These are phyloP conservation scores for Monosporozyma siamensis DNA, from an alignment of 805 yeast species.

Conservation along the genomic window DNA sequence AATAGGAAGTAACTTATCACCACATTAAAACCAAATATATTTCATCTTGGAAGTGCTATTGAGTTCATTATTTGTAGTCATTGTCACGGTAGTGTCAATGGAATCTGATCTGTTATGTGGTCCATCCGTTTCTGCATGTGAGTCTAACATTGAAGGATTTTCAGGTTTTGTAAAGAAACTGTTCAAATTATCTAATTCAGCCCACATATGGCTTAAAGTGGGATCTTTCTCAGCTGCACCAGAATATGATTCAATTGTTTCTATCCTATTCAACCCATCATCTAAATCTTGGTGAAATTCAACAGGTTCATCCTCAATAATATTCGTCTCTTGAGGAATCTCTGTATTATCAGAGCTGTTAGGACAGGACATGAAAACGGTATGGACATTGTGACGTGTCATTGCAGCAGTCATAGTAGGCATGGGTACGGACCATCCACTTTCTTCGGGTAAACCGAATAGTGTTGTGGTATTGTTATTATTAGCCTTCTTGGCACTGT, in stretches of 20 bases:
- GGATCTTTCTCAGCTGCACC: conserved; percentile 56
- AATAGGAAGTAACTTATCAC: too few species aligned
- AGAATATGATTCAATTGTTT: conserved; percentile 21
- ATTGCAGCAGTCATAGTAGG: conserved; percentile 84
- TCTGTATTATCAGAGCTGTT: conserved; percentile 16
- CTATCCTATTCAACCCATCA: conserved; percentile 21
- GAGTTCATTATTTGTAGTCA: neutral
- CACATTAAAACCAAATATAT: neutral
- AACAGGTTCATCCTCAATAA: conserved; percentile 21
- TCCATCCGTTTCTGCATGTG: conserved; percentile 10
- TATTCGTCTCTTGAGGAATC: conserved; percentile 13
- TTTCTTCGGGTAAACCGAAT: conserved; percentile 83
- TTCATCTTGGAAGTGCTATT: neutral
- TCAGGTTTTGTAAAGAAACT: conserved; percentile 70
- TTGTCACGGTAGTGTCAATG: conserved; percentile 49
- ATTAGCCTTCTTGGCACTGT: conserved; percentile 66
- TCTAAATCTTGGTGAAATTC: conserved; percentile 30
- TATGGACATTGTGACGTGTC: conserved; percentile 87
- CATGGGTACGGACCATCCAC: conserved; percentile 97
- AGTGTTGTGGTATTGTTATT: conserved; percentile 81
- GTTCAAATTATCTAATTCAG: conserved; percentile 81
- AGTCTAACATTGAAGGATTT: neutral
- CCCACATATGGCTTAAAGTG: conserved; percentile 83
- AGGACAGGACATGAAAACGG: conserved; percentile 83
- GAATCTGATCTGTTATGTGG: conserved; percentile 38